Evolutionary conservation across 2,329 filamentous ascomycete species (phyloP), one percentile per base, ranked within the genome.

Genomic region (Monosporascus ibericus): DNA sequence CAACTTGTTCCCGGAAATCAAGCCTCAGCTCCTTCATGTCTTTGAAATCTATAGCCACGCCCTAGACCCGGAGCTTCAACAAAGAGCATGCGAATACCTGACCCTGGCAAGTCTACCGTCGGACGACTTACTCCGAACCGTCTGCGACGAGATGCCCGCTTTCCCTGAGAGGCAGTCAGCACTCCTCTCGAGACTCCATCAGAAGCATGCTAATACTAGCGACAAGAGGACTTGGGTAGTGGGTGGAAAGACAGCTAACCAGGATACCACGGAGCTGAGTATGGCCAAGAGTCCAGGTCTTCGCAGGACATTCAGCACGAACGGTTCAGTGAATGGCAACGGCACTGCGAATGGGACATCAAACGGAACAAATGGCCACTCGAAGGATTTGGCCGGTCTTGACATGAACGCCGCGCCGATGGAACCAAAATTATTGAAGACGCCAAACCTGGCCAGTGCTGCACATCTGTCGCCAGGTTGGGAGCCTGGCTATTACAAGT

Each of bases 91-190:
- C 72, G 94, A 99, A 69, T 99, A 97, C 68, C 77, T 96, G 54
- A 85, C 88, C 0, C 77, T 99, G 56, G 90, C 91, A 18, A 92
- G 82, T 36, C 79, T 95, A 68, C 88, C 90, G 0, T 90, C 90
- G 0, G 94, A 99, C 63, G 92, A 97, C 59, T 80, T 99, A 6
- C 77, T 99, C 14, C 84, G 94, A 49, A 97, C 94, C 0, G 86
- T 99, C 6, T 96, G 92, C 69, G 94, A 99, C 62, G 94, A 99
- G 69, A 99, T 99, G 95, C 94, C 94, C 2, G 92, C 94, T 0
- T 99, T 97, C 72, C 95, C 94, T 0, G 92, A 99, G 69, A 80
- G 95, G 55, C 86, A 95, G 53, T 97, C 94, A 5, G 92, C 94
- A 1, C 76, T 99, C 27, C 77, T 99, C 11, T 96, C 92, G 39